A percentile compares a stretch with the other conserved stretches of the same genome.
Evolutionary conservation across 2,329 filamentous ascomycete genomes (phyloP).

Genomic region (Colletotrichum australisinense): DNA sequence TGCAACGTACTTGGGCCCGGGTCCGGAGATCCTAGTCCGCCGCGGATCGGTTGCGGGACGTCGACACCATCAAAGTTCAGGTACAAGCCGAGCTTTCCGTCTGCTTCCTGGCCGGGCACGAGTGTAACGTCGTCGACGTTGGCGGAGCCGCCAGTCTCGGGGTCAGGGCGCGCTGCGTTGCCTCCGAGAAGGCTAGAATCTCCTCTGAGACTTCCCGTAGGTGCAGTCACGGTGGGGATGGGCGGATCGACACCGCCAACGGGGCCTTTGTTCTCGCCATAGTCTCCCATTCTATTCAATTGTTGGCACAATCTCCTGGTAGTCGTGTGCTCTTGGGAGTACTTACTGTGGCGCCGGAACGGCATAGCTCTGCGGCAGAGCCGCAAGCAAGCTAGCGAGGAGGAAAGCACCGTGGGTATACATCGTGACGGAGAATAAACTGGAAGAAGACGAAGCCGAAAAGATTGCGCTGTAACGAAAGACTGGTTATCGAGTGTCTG

Average conservation of each 20-base stretch:
- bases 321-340: no score
- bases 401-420: constrained; percentile 11
- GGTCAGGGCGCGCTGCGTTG: constrained; percentile 49
- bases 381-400: constrained; percentile 7
- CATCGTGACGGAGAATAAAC: background rate
- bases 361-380: constrained; percentile 12
- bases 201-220: constrained; percentile 54
- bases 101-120: constrained; percentile 61
- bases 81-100: constrained; percentile 61
- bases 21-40: constrained; percentile 59
- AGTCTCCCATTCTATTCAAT: constrained; percentile 47
- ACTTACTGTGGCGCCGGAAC: constrained; percentile 24
- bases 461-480: background rate
- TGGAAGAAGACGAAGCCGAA: background rate
- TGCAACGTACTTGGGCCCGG: constrained; percentile 59
- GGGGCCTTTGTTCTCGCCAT: constrained; percentile 54
- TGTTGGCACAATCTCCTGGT: no score
- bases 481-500: background rate
- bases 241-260: constrained; percentile 54
- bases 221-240: constrained; percentile 49
- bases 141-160: constrained; percentile 49
- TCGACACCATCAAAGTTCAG: constrained; percentile 64
- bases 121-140: constrained; percentile 52
- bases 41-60: constrained; percentile 67
- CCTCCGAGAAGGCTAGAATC: constrained; percentile 52